These are phyloP conservation scores for Aspergillus transmontanensis DNA, from an alignment of 2,329 filamentous ascomycete species.

Conservation along the genomic window DNA sequence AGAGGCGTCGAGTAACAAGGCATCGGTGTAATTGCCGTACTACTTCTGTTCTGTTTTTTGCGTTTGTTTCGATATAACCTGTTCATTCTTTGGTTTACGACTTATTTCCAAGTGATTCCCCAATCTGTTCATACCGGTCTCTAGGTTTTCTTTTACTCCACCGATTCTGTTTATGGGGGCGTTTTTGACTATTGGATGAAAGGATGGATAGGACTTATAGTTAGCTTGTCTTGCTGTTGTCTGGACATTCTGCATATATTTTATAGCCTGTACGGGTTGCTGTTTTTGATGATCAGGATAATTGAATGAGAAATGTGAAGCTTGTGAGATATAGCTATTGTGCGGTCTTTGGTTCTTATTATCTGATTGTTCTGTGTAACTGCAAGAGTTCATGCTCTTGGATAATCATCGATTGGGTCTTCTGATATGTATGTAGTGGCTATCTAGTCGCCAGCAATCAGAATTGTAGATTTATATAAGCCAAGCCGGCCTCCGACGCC, in stretches of 20 bases:
- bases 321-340: neutral
- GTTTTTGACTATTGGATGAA: conserved; percentile 18
- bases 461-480: conserved; percentile 5
- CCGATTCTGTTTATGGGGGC: conserved; percentile 14
- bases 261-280: neutral
- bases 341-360: neutral
- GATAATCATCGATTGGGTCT: neutral
- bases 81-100: neutral
- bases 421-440: neutral
- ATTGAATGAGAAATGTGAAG: conserved; percentile 14
- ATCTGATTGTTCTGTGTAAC: too few relatives aligned
- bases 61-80: conserved; percentile 1
- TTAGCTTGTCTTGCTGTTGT: neutral
- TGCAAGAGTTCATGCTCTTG: neutral
- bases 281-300: conserved; percentile 15
- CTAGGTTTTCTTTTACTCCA: conserved; percentile 6
- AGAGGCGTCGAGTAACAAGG: conserved; percentile 31
- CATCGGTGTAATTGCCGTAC: conserved; percentile 10
- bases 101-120: conserved; percentile 8
- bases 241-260: conserved; percentile 3
- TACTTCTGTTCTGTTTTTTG: conserved; percentile 16
- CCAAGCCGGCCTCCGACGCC: neutral
- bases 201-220: neutral
- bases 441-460: neutral
- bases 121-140: conserved; percentile 13